These are phyloP conservation scores for Myriosclerotinia duriaeana DNA, from an alignment of 2,329 filamentous ascomycete species.

Conservation along the genomic window DNA sequence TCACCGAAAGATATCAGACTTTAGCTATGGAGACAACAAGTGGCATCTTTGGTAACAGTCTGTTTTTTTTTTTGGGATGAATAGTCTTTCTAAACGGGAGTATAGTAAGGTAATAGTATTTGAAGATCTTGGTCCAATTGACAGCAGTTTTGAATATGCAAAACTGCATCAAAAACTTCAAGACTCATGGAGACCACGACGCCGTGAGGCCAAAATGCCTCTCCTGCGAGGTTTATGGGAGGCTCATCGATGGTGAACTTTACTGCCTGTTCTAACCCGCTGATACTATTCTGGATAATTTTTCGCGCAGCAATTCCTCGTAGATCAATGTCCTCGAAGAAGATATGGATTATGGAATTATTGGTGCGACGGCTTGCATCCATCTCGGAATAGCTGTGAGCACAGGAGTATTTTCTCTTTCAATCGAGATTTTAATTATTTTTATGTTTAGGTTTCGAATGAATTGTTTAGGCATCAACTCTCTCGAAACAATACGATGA, in stretches of 20 bases:
- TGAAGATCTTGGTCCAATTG: neutral
- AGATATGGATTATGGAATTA: neutral
- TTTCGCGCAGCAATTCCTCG: neutral
- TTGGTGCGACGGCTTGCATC: constrained; percentile 9
- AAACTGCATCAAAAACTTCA: neutral
- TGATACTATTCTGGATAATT: neutral
- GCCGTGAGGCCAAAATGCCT: neutral
- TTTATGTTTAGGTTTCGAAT: neutral
- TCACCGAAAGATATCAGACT: constrained; percentile 12
- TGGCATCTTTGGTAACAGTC: constrained; percentile 38
- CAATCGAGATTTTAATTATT: neutral
- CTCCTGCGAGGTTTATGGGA: neutral
- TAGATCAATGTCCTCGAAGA: neutral
- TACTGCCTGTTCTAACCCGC: neutral
- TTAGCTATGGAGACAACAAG: constrained; percentile 35
- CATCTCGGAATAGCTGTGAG: constrained; percentile 25
- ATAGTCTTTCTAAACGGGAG: constrained; percentile 18
- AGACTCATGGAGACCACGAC: neutral
- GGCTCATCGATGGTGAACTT: neutral
- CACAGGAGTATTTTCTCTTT: neutral
- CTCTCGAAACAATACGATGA: constrained; percentile 41
- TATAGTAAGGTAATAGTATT: neutral
- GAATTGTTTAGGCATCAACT: neutral
- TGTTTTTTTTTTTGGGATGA: constrained; percentile 43
- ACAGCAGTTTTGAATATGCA: neutral